phyloP scores from a whole-genome alignment of 2,329 filamentous ascomycete genomes.

The Aspergillus chevalieri region DNA sequence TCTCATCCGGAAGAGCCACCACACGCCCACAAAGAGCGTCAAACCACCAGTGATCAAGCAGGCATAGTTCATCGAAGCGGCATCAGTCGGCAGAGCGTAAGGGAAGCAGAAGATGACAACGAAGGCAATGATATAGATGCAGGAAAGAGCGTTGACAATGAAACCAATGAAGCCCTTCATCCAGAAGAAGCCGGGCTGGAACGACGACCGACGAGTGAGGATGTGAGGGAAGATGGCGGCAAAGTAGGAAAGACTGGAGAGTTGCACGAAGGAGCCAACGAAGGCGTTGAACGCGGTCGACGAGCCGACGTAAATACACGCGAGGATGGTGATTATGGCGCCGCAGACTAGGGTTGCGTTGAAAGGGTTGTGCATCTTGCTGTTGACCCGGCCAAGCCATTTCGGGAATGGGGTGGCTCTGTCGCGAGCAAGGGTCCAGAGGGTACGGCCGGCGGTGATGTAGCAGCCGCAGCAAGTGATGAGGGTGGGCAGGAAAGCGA shows the following conservation, averaged over 20 bases:
- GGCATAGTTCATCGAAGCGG: slow-evolving; percentile 50
- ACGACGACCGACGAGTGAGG: slow-evolving; percentile 46
- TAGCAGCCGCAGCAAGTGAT: slow-evolving; percentile 51
- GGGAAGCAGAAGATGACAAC: slow-evolving; percentile 58
- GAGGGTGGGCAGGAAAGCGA: slow-evolving; percentile 51
- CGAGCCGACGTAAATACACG: slow-evolving; percentile 53
- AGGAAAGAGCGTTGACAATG: slow-evolving; percentile 45
- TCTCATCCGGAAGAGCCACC: slow-evolving; percentile 36
- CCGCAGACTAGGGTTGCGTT: slow-evolving; percentile 53
- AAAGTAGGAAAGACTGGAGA: slow-evolving; percentile 52
- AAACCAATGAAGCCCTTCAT: slow-evolving; percentile 47
- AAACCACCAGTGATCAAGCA: slow-evolving; percentile 49
- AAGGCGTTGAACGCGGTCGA: slow-evolving; percentile 52
- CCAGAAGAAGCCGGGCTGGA: slow-evolving; percentile 50
- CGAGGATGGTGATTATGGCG: slow-evolving; percentile 47
- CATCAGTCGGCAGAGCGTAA: slow-evolving; percentile 41
- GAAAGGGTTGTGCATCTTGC: slow-evolving; percentile 52
- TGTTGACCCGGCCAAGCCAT: slow-evolving; percentile 50
- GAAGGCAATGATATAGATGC: slow-evolving; percentile 51
- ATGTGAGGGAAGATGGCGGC: slow-evolving; percentile 49
- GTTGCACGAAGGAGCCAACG: slow-evolving; percentile 53
- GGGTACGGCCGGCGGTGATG: slow-evolving; percentile 56
- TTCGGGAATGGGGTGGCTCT: slow-evolving; percentile 53
- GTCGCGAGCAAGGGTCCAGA: slow-evolving; percentile 56
- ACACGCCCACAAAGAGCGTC: slow-evolving; percentile 44